Evolutionary conservation across 2,329 filamentous ascomycete species (phyloP).

Genomic region (Sordariomycetes sp.): DNA sequence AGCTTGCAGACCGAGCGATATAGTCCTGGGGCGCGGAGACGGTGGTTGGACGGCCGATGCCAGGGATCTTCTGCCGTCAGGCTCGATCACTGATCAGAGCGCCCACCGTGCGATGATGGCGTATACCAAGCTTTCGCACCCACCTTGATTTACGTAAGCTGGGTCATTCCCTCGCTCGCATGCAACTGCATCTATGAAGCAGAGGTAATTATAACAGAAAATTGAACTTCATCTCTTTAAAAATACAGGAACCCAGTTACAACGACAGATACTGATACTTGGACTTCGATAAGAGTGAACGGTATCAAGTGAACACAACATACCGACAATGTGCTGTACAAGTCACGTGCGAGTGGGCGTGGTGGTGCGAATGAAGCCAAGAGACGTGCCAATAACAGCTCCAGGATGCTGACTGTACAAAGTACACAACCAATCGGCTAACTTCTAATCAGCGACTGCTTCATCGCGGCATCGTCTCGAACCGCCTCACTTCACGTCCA

Average conservation of each 20-base stretch:
- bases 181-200: neutral
- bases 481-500: neutral
- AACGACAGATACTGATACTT: too few relatives aligned
- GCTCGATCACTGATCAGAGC: neutral
- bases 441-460: neutral
- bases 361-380: neutral
- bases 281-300: too few relatives aligned
- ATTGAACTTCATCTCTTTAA: too few relatives aligned
- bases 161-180: neutral
- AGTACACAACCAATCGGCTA: neutral
- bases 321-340: too few relatives aligned
- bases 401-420: constrained; percentile 3
- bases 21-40: neutral
- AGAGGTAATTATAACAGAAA: too few relatives aligned
- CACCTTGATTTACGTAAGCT: neutral
- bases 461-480: neutral
- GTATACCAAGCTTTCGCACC: neutral
- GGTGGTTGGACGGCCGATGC: neutral
- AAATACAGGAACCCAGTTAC: too few relatives aligned
- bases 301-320: too few relatives aligned
- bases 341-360: neutral
- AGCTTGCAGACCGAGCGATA: neutral
- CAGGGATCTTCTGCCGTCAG: neutral
- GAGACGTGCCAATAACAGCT: neutral
- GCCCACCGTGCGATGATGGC: neutral